phyloP scores from a whole-genome alignment of 2,329 filamentous ascomycete genomes.

The Graphilbum fragrans region DNA sequence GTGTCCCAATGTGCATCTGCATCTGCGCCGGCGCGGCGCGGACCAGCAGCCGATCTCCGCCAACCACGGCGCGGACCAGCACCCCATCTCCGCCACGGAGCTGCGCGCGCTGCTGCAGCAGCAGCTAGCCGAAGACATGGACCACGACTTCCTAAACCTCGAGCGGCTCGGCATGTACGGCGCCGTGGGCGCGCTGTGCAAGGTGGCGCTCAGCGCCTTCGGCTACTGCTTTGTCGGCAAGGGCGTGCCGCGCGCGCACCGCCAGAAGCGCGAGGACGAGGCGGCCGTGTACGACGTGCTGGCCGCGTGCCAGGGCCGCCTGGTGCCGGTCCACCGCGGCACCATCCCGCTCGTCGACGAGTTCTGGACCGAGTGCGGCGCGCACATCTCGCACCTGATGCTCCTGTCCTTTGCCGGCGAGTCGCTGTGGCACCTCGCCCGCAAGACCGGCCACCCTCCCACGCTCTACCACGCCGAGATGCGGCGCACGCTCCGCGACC shows the following conservation, averaged over 20 bases:
- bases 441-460: background rate
- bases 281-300: constrained; percentile 2
- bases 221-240: constrained; percentile 10
- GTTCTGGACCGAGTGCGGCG: constrained; percentile 3
- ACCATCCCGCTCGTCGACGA: constrained; percentile 5
- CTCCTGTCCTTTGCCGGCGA: constrained; percentile 9
- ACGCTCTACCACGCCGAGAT: background rate
- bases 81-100: background rate
- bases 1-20: constrained; percentile 2
- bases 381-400: constrained; percentile 8
- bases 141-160: constrained; percentile 2
- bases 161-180: constrained; percentile 2
- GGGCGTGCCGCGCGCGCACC: constrained; percentile 5
- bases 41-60: too few species aligned
- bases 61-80: background rate
- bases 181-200: constrained; percentile 6
- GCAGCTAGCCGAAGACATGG: constrained; percentile 3
- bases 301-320: constrained; percentile 3
- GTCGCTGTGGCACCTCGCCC: background rate
- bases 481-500: background rate
- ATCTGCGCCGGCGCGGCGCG: background rate
- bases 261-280: constrained; percentile 2
- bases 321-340: constrained; percentile 9
- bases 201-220: constrained; percentile 5
- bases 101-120: background rate